Evolutionary conservation across 2,329 filamentous ascomycete genomes (phyloP), one percentile per base, ranked within the genome.

Genomic region (Fusarium continuum): DNA sequence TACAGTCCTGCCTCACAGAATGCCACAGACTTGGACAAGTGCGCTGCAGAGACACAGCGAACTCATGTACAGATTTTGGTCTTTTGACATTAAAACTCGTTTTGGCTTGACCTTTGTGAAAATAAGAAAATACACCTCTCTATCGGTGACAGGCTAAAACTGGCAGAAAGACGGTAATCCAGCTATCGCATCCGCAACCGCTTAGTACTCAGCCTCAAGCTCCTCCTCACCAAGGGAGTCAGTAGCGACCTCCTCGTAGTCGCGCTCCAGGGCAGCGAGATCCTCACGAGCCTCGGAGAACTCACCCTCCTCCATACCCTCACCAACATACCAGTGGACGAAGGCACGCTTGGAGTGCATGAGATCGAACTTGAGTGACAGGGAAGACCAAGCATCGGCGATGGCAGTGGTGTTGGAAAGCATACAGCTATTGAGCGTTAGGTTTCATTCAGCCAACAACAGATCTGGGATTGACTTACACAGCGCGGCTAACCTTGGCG

Each of bases 301-400:
- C 83, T 99, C 95, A 81, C 95, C 95, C 82, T 99, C 95, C 87
- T 99, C 95, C 95, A 99, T 99, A 88, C 95, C 95, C 86, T 98
- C 95, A 84, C 95, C 95, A 77, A 99, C 95, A 75, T 98, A 99
- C 95, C 95, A 99, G 84, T 99, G 95, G 68, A 99, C 95, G 83
- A 99, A 99, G 64, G 95, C 95, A 85, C 95, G 95, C 91, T 99
- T 99, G 80, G 92, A 96, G 89, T 98, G 97, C 95, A 99, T 99
- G 79, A 99, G 92, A 77, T 99, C 95, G 85, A 99, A 99, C 85
- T 99, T 99, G 87, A 90, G 88, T 63, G 93, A 96, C 68, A 99
- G 88, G 70, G 93, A 93, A 66, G 91, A 93, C 95, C 95, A 99
- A 66, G 95, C 95, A 84, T 98, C 94, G 75, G 94, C 91, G 75